Evolutionary conservation across 2,329 filamentous ascomycete genomes (phyloP), one percentile per base, ranked within the genome.

Genomic region (Keithomyces neogunnii): DNA sequence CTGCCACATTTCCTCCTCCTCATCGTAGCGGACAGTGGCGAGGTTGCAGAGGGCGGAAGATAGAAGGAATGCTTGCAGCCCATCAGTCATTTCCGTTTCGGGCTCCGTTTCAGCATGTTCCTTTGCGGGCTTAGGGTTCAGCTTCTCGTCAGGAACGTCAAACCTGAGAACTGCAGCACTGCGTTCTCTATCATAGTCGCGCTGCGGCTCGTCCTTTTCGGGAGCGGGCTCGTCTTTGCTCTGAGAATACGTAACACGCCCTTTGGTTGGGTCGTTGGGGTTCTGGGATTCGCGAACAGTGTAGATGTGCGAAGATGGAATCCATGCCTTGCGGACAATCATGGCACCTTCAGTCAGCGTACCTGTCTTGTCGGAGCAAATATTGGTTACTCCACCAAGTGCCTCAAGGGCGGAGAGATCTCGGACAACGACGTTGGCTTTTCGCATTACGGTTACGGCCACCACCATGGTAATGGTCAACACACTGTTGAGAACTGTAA

Each of bases 281-380:
- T 77, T 76, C 49, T 77, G 78, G 3, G 81, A 78, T 55, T 82
- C 77, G 55, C 75, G 73, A n/a, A 88, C 78, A 1, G 75, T 79
- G 61, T 84, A 78, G 40, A 78, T 71, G 36, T 75, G 74, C 2
- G 74, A 74, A 10, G 69, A 71, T 0, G 83, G 82, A 39, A 86
- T 74, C 79, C 82, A 86, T 0, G 78, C 81, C 61, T 84, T 83
- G 55, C 81, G 75, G 13, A 84, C 80, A 55, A 86, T 81, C 84
- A 87, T 87, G 59, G 82, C 82, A 36, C 84, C 81, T 58, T 84
- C 79, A 0, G 82, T 85, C 11, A 85, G 69, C 0, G 85, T 88
- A 11, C 85, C 85, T 0, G 84, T 88, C 67, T 87, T 87, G 68
- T 87, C 84, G 29, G 83, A 86, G 66, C 84, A 88, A 59, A 88